Percentiles rank a stretch among this genome's conserved stretches.
phyloP scores from a whole-genome alignment of 1,139 yeast species.

The Wickerhamiella infanticola region DNA sequence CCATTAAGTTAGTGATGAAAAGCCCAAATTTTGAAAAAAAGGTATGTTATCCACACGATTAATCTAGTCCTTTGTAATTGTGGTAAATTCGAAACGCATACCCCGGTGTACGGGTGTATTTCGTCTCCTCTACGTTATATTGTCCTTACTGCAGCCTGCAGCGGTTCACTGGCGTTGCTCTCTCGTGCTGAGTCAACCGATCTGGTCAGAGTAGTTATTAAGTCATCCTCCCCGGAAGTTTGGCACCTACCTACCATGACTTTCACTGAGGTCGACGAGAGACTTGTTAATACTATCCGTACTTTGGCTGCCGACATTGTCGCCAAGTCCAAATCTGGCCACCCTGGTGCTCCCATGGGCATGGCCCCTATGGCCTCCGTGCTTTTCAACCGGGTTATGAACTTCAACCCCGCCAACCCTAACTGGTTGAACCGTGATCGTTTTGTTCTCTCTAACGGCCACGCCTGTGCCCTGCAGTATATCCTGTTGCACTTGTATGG shows the following conservation, averaged over 20 bases:
- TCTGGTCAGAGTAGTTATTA: too few species aligned
- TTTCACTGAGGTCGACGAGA: slow-evolving; percentile 43
- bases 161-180: too few species aligned
- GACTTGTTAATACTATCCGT: slow-evolving; percentile 82
- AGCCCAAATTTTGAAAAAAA: too few species aligned
- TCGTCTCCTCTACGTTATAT: too few species aligned
- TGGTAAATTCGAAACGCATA: too few species aligned
- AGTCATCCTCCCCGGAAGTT: too few species aligned
- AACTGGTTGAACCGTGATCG: slow-evolving; percentile 91
- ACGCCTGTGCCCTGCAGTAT: slow-evolving; percentile 87
- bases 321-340: slow-evolving; percentile 87
- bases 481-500: slow-evolving; percentile 77
- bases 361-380: slow-evolving; percentile 80
- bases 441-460: slow-evolving; percentile 92
- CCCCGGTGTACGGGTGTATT: too few species aligned
- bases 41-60: too few species aligned
- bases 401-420: slow-evolving; percentile 81
- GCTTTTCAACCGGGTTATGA: slow-evolving; percentile 57
- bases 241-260: slow-evolving; percentile 2
- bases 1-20: too few species aligned
- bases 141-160: too few species aligned
- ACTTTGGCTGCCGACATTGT: slow-evolving; percentile 78
- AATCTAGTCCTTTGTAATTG: too few species aligned
- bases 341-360: slow-evolving; percentile 99
- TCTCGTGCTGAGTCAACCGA: too few species aligned